Evolutionary conservation across 2,329 filamentous ascomycete genomes (phyloP), one percentile per base, ranked within the genome.

Genomic region (Cercospora beticola): DNA sequence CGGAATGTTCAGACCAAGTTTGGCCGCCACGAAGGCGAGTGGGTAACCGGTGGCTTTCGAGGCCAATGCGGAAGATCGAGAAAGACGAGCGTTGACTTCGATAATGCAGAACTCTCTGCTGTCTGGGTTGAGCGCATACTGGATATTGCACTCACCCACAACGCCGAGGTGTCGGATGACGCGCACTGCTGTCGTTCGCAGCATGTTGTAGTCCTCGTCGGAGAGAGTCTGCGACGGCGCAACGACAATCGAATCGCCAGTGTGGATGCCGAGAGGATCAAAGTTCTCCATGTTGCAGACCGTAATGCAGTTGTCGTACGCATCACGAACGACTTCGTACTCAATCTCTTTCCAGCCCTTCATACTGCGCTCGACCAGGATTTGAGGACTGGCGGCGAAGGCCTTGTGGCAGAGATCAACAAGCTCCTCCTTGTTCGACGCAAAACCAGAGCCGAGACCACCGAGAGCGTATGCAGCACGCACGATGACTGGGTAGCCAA

Each of bases 251-350:
- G 94, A 98, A 79, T 99, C 95, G 80, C 95, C 95, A 2, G 95
- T 99, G 78, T 98, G 95, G 71, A 98, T 98, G 76, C 95, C 95
- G 1, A 99, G 89, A 65, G 95, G 95, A 80, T 99, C 95, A 77
- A 99, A 99, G 83, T 99, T 99, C 84, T 99, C 95, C 95, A 99
- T 98, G 85, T 99, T 99, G 82, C 95, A 99, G 70, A 99, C 95
- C 6, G 95, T 99, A 79, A 99, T 98, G 80, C 95, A 99, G 86
- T 98, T 98, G 83, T 99, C 94, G 75, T 93, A 89, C 67, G 90
- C 91, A 84, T 98, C 95, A 77, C 95, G 91, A 49, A 99, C 95
- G 70, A 98, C 95, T 81, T 99, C 95, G 78, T 98, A 99, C 81
- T 99, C 95, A 71, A 98, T 96, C 82, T 99, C 95, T 82, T 99